phyloP scores from a whole-genome alignment of 805 yeast genomes.

The Debaryomyces maramus region DNA sequence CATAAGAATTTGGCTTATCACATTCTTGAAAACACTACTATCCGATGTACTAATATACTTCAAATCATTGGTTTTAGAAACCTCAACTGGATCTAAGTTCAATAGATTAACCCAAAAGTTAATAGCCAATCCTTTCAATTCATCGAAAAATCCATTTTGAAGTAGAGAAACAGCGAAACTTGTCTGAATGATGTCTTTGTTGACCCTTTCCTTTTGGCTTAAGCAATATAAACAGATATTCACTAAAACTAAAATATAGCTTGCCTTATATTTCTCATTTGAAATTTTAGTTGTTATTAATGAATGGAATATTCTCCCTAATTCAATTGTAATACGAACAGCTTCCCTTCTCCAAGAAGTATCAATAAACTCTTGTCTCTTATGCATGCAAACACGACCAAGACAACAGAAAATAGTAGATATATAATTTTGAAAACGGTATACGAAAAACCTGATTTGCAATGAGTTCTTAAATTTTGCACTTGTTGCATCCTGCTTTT shows the following conservation, averaged over 20 bases:
- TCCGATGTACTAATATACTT: constrained; percentile 37
- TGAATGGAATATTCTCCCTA: constrained; percentile 25
- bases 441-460: constrained; percentile 52
- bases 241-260: constrained; percentile 35
- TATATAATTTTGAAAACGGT: constrained; percentile 48
- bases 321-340: constrained; percentile 39
- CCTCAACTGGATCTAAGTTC: constrained; percentile 12
- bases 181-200: constrained; percentile 31
- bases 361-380: constrained; percentile 44
- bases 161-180: constrained; percentile 49
- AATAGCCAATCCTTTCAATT: constrained; percentile 26
- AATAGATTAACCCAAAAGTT: constrained; percentile 19
- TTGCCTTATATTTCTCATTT: constrained; percentile 17
- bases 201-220: constrained; percentile 21
- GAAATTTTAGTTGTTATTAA: constrained; percentile 23
- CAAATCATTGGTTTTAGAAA: constrained; percentile 23
- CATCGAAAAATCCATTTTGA: constrained; percentile 49
- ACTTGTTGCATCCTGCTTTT: constrained; percentile 45
- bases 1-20: constrained; percentile 43
- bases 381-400: constrained; percentile 46
- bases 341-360: constrained; percentile 39
- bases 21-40: constrained; percentile 38
- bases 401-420: constrained; percentile 44
- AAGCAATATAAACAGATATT: constrained; percentile 42
- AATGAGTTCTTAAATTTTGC: constrained; percentile 64